Conservation (phyloP, 2,329 filamentous ascomycete species). For the Monosporascus sp. region DNA sequence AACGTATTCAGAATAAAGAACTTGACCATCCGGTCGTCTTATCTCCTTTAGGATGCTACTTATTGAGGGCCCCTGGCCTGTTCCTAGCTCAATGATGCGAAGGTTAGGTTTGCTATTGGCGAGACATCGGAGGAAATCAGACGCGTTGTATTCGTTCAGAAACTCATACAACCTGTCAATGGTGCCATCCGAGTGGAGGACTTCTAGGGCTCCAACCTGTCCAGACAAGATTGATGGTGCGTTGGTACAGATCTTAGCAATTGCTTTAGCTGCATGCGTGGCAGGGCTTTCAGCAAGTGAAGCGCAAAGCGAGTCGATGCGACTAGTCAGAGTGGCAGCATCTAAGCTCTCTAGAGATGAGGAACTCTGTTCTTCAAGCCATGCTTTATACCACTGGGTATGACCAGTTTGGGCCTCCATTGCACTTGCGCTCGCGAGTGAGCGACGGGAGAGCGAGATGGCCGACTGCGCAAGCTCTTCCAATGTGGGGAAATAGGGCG, state of each 20-base stretch:
- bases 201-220: background rate
- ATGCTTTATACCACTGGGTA: background rate
- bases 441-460: background rate
- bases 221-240: background rate
- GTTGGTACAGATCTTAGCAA: background rate
- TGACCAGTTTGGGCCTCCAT: background rate
- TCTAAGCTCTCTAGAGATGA: background rate
- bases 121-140: no score
- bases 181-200: no score
- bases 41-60: no score
- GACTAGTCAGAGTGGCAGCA: background rate
- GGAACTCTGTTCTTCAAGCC: background rate
- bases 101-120: no score
- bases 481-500: background rate
- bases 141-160: no score
- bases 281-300: background rate
- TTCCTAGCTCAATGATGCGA: no score
- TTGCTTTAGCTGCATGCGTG: background rate
- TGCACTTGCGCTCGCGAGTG: background rate
- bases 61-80: no score
- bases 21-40: no score
- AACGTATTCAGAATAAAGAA: no score
- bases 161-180: no score
- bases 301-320: background rate
- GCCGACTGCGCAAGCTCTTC: background rate